Evolutionary conservation across 208 protist genomes (phyloP).

Genomic region (Leishmania tarentolae): DNA sequence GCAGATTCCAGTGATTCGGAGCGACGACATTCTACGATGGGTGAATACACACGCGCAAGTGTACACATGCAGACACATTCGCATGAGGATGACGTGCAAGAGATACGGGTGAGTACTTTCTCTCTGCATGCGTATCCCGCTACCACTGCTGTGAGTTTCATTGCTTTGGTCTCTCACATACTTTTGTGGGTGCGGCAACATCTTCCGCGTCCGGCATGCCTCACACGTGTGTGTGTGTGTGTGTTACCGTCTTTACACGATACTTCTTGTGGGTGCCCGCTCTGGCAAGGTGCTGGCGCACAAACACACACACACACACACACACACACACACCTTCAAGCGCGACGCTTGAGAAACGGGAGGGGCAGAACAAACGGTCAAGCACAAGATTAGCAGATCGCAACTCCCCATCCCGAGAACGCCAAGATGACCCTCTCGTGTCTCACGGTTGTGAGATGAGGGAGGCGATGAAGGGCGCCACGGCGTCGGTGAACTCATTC

Average conservation of each 20-base stretch:
- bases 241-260: no score
- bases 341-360: background rate
- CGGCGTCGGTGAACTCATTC: constrained; percentile 61
- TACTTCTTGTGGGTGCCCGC: no score
- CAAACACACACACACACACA: constrained; percentile 7
- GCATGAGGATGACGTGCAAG: background rate
- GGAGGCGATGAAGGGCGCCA: constrained; percentile 66
- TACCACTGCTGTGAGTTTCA: background rate
- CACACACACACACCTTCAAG: background rate
- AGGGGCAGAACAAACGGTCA: background rate
- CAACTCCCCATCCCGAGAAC: background rate
- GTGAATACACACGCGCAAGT: background rate
- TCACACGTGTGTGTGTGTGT: background rate
- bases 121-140: background rate
- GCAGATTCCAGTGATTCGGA: background rate
- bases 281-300: no score
- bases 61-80: background rate
- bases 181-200: background rate
- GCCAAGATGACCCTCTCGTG: background rate
- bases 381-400: background rate
- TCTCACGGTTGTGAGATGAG: constrained; percentile 1
- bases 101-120: background rate
- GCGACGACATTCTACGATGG: background rate
- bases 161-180: background rate
- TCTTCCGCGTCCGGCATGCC: background rate